phyloP scores from a whole-genome alignment of 1,284 basidiomycete genomes.

The Cutaneotrichosporon cutaneum region DNA sequence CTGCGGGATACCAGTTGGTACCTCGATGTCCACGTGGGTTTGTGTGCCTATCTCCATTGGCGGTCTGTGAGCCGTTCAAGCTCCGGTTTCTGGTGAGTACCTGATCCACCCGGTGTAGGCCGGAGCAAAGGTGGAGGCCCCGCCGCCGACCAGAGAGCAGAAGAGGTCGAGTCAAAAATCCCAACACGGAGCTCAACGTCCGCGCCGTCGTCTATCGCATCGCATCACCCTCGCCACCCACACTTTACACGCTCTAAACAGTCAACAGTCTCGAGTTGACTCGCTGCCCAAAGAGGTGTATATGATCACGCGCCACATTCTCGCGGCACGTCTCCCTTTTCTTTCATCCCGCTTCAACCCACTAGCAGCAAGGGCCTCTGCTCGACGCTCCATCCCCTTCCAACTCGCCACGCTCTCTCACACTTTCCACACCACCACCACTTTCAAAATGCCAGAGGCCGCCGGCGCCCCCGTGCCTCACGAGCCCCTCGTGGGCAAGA shows the following conservation, averaged over 20 bases:
- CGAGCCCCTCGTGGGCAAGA: constrained; percentile 14
- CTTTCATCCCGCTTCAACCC: not conserved
- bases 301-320: constrained; percentile 17
- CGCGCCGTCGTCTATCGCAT: not conserved
- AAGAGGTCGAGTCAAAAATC: constrained; percentile 7
- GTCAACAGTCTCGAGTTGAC: constrained; percentile 11
- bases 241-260: not conserved
- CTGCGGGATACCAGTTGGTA: too few species aligned
- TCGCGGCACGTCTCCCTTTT: constrained; percentile 6
- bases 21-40: too few species aligned
- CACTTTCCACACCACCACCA: constrained; percentile 15
- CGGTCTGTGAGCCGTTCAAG: too few species aligned
- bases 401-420: constrained; percentile 6
- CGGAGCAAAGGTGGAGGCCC: too few species aligned
- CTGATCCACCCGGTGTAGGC: too few species aligned
- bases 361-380: constrained; percentile 1
- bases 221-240: constrained; percentile 9
- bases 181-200: not conserved
- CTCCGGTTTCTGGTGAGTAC: too few species aligned
- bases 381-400: constrained; percentile 3
- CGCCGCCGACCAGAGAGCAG: too few species aligned
- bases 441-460: constrained; percentile 12
- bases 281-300: constrained; percentile 15
- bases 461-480: constrained; percentile 18
- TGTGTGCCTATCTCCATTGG: too few species aligned